A percentile compares a stretch with the other conserved stretches of the same genome.
Conservation (phyloP, 2,329 filamentous ascomycete species). For the Didymella exigua region DNA sequence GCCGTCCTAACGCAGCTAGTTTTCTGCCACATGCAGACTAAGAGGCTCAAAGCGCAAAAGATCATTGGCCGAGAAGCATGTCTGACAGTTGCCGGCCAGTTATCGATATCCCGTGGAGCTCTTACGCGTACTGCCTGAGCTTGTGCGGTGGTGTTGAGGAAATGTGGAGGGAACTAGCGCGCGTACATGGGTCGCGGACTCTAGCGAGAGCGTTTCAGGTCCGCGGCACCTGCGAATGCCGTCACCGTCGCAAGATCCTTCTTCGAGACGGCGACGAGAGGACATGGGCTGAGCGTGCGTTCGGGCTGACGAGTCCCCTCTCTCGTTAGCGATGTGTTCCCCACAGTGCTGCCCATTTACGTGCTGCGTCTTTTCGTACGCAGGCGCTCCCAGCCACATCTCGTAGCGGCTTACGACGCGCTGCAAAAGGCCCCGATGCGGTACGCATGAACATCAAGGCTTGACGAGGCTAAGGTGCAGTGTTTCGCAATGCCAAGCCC, state of each 20-base stretch:
- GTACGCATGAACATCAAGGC: constrained; percentile 24
- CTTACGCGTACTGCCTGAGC: constrained; percentile 43
- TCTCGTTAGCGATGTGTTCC: background rate
- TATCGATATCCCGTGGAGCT: constrained; percentile 31
- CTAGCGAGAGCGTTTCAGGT: constrained; percentile 31
- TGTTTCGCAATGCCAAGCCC: constrained; percentile 37
- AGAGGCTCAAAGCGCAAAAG: constrained; percentile 6
- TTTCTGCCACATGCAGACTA: constrained; percentile 12
- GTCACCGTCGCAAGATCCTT: constrained; percentile 8
- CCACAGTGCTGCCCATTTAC: background rate
- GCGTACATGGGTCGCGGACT: constrained; percentile 26
- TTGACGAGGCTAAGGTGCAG: constrained; percentile 26
- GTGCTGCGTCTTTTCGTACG: background rate
- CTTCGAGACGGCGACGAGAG: background rate
- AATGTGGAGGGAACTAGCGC: constrained; percentile 35
- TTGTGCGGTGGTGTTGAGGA: constrained; percentile 30
- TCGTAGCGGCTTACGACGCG: constrained; percentile 18
- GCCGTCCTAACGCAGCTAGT: constrained; percentile 14
- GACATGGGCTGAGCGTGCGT: background rate
- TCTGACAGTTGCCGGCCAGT: constrained; percentile 20
- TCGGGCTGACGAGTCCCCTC: background rate
- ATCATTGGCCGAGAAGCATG: constrained; percentile 29
- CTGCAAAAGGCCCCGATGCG: constrained; percentile 10
- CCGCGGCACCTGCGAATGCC: constrained; percentile 16
- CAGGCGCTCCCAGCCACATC: constrained; percentile 7